Percentiles rank a stretch among this genome's conserved stretches.
Evolutionary conservation across 2,329 filamentous ascomycete genomes (phyloP).

Genomic region (Microsporum audouinii): DNA sequence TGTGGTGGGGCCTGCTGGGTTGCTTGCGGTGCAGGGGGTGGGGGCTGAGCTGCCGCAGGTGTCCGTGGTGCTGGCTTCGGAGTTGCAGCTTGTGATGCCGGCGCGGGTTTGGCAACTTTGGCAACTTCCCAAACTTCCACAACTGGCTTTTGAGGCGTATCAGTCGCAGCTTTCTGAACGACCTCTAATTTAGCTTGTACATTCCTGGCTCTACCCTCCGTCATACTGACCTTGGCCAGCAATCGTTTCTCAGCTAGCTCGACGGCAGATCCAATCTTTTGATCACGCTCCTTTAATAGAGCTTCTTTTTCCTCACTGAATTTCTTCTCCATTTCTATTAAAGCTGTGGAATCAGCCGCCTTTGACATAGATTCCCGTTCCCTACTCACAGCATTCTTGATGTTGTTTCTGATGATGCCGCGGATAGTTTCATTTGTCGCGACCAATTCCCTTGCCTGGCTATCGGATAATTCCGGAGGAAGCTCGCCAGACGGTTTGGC

Average conservation of each 20-base stretch:
- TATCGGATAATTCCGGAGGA: conserved; percentile 36
- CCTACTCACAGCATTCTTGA: conserved; percentile 38
- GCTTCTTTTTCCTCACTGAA: conserved; percentile 32
- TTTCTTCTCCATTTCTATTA: conserved; percentile 30
- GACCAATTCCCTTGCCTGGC: conserved; percentile 41
- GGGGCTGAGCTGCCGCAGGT: conserved; percentile 7
- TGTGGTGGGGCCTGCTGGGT: conserved; percentile 11
- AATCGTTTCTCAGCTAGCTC: conserved; percentile 65
- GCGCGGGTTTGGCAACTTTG: conserved; percentile 42
- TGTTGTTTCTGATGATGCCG: conserved; percentile 46
- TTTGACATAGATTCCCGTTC: conserved; percentile 22
- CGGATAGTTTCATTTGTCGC: conserved; percentile 40
- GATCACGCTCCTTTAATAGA: conserved; percentile 42
- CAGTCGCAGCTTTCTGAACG: conserved; percentile 68
- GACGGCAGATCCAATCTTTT: conserved; percentile 47
- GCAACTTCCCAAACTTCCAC: conserved; percentile 77
- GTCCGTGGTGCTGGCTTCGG: conserved; percentile 9
- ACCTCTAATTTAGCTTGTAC: conserved; percentile 63
- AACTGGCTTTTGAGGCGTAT: conserved; percentile 75
- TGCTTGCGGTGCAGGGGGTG: conserved; percentile 9
- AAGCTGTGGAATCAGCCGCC: conserved; percentile 24
- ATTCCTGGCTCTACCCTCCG: conserved; percentile 54
- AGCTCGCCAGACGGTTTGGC: conserved; percentile 24
- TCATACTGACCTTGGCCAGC: conserved; percentile 64
- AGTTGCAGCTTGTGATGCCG: conserved; percentile 11